Percentiles rank a stretch among this genome's conserved stretches.
Conservation (phyloP, 345 rosid species). For the Trapa bicornis region DNA sequence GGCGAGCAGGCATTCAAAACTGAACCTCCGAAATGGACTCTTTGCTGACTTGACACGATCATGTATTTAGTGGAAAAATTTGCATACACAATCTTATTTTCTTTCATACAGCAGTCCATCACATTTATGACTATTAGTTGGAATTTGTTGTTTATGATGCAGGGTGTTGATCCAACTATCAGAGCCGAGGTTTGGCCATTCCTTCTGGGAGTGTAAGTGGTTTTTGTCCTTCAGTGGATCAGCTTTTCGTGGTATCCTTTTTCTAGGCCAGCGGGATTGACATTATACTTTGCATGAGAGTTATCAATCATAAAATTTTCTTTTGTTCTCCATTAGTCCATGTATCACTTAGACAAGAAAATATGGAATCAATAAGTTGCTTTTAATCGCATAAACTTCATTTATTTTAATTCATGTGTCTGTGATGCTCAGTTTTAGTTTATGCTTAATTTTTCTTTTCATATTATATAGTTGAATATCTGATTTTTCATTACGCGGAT, state of each 20-base stretch:
- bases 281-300: not conserved
- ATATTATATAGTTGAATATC: not conserved
- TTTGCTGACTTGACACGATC: not conserved
- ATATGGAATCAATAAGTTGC: not conserved
- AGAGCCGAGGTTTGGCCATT: constrained; percentile 96
- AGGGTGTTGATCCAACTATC: constrained; percentile 89
- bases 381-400: not conserved
- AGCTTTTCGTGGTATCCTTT: too few species aligned
- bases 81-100: not conserved
- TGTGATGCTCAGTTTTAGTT: not conserved
- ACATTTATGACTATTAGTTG: constrained; percentile 4
- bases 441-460: not conserved
- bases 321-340: not conserved
- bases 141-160: constrained; percentile 12
- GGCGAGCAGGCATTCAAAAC: not conserved
- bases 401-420: not conserved
- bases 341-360: not conserved
- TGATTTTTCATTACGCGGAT: not conserved
- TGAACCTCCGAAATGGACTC: not conserved
- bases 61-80: not conserved
- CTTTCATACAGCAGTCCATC: not conserved
- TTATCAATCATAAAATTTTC: not conserved
- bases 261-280: not conserved
- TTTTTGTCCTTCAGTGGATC: not conserved
- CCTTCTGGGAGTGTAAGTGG: constrained; percentile 85